These are phyloP conservation scores for Vitis hybrid DNA, from an alignment of 177 flowering plant genomes.

Conservation along the genomic window DNA sequence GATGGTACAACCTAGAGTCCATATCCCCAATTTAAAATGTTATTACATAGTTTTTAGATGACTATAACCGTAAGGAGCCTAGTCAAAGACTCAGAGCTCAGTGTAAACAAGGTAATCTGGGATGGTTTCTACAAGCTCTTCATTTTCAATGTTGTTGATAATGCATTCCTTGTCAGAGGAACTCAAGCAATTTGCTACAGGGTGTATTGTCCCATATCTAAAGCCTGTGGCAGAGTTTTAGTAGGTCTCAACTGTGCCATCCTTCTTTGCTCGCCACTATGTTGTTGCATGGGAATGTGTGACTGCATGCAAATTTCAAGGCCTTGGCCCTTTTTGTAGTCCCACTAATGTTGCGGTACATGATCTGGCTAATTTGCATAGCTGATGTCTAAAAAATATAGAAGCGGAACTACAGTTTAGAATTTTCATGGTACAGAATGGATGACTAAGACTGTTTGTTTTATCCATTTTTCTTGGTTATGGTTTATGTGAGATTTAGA, in stretches of 20 bases:
- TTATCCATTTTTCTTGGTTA: background rate
- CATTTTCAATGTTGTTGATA: constrained; percentile 3
- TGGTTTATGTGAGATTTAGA: background rate
- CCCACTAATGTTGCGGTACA: constrained; percentile 76
- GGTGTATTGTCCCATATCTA: constrained; percentile 60
- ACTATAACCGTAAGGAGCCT: background rate
- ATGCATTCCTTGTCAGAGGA: constrained; percentile 31
- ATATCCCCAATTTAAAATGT: background rate
- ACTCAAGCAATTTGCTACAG: constrained; percentile 73
- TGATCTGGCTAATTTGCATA: constrained; percentile 64
- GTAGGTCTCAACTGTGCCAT: constrained; percentile 70
- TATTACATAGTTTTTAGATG: background rate
- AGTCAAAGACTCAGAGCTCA: constrained; percentile 43
- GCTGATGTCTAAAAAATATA: constrained; percentile 56
- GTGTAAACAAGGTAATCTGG: constrained; percentile 35
- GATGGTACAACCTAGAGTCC: constrained; percentile 3
- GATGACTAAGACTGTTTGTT: background rate
- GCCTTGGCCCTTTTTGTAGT: constrained; percentile 68
- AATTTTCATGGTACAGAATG: background rate
- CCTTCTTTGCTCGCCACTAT: constrained; percentile 59
- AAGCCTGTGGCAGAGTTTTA: constrained; percentile 74
- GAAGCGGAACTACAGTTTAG: background rate
- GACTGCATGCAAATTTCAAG: constrained; percentile 86
- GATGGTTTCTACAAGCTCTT: constrained; percentile 14
- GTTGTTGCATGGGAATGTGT: constrained; percentile 74